Evolutionary conservation across 768 basidiomycete genomes (phyloP).

Genomic region (Mycena rosella): DNA sequence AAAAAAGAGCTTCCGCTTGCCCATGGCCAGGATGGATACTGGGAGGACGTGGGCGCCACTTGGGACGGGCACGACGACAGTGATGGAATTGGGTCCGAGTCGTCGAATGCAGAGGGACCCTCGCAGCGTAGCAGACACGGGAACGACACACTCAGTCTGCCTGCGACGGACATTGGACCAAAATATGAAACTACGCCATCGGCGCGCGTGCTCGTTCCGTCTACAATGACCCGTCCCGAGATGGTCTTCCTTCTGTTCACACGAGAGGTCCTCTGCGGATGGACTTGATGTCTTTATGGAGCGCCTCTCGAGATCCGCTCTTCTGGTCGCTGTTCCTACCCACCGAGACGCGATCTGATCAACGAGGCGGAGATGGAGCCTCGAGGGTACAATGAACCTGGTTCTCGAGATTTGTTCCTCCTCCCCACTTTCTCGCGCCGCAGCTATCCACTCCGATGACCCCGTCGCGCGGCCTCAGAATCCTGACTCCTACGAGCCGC

Average conservation of each 20-base stretch:
- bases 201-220: conserved; percentile 11
- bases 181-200: conserved; percentile 51
- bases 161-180: conserved; percentile 56
- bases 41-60: conserved; percentile 66
- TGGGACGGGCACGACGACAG: conserved; percentile 66
- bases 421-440: not conserved
- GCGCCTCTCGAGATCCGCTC: conserved; percentile 25
- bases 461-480: not conserved
- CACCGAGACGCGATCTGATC: conserved; percentile 16
- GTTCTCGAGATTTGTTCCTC: conserved; percentile 59
- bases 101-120: conserved; percentile 56
- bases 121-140: conserved; percentile 37
- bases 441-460: too few relatives aligned
- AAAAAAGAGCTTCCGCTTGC: conserved; percentile 56
- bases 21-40: conserved; percentile 51
- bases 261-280: conserved; percentile 22
- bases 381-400: conserved; percentile 64
- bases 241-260: conserved; percentile 29
- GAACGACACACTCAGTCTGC: conserved; percentile 21
- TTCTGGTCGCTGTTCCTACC: conserved; percentile 30
- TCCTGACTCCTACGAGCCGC: conserved; percentile 44
- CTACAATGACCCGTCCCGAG: conserved; percentile 31
- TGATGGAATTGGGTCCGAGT: conserved; percentile 69
- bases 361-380: conserved; percentile 66
- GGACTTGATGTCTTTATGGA: conserved; percentile 27